Base-by-base conservation (phyloP, 208 protist genomes). In the Crithidia sp. region DNA sequence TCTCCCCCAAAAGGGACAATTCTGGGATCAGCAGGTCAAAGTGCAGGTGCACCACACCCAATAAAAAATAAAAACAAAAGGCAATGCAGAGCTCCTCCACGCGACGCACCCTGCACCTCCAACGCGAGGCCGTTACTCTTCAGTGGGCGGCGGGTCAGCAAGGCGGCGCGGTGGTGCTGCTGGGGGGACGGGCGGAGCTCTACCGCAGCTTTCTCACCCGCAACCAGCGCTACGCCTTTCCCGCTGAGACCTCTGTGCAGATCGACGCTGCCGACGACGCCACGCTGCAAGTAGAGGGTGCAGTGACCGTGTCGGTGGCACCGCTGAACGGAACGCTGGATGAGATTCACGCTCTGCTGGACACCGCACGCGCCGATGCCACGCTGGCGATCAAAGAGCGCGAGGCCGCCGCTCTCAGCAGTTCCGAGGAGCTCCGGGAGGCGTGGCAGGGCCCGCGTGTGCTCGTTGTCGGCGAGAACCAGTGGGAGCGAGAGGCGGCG, bases 381-480 rank as follows among this genome's bases (percentile, higher is more conserved):
- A 17, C 55, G 41, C 10, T 79, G 16, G 53, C 67, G 60, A 80
- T 85, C 59, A 13, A 56, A 2, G 49, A 62, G 14, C 80, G 79
- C 13, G 13, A 56, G 12, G 54, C n/a, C 16, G 60, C 45, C 39
- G 50, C 55, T 12, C 36, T 71, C 56, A 50, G 54, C 7, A 73
- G 60, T 52, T 56, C 43, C 41, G 65, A 80, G 49, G 55, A 78
- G 19, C 57, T 74, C 14, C 65, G 67, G 50, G 57, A 83, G 47
- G 60, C 81, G 12, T 82, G 67, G 66, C 68, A 71, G 39, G 74
- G 89, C 7, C 92, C 92, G 7, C 83, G 85, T 43, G 87, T 94
- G 40, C 76, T 96, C 10, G 80, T 96, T 3, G 82, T 94, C 7
- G 92, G 92, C 12, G 85, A 87, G 8, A 76, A 86, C 52, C 84